A percentile compares a stretch with the other conserved stretches of the same genome.
Conservation (phyloP, 163 green algal species). For the Chlamydomonas reinhardtii region DNA sequence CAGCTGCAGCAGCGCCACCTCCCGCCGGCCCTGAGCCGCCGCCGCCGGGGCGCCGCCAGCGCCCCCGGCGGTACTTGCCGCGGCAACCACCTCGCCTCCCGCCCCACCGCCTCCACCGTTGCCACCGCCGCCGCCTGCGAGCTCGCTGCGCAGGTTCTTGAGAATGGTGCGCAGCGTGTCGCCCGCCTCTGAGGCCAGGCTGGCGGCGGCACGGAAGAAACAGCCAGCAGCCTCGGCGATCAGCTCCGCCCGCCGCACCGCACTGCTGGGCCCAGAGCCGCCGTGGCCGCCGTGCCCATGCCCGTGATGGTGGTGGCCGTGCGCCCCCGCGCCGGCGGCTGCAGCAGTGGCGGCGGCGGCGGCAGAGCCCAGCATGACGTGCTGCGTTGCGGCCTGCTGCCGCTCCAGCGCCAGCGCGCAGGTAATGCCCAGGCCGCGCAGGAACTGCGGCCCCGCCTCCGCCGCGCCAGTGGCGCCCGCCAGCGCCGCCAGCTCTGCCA, state of each 20-base stretch:
- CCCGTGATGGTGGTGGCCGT: too few relatives aligned
- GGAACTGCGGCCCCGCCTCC: constrained; percentile 52
- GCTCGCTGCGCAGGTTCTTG: constrained; percentile 28
- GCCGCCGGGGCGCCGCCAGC: not conserved
- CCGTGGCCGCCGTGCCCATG: not conserved
- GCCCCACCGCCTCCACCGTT: too few relatives aligned
- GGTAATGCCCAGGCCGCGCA: constrained; percentile 59
- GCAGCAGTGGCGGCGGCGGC: not conserved
- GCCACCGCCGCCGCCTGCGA: not conserved
- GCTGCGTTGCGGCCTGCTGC: not conserved
- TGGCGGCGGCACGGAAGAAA: constrained; percentile 65
- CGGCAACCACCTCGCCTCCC: not conserved
- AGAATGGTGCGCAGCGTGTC: constrained; percentile 54
- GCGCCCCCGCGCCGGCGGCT: too few relatives aligned
- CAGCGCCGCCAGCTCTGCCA: constrained; percentile 51
- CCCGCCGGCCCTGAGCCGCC: not conserved
- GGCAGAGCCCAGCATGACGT: not conserved
- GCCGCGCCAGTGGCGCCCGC: constrained; percentile 18
- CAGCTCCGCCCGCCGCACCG: constrained; percentile 19
- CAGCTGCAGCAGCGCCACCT: constrained; percentile 53
- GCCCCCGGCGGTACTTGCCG: not conserved
- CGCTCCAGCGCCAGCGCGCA: constrained; percentile 31
- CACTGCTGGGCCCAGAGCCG: not conserved
- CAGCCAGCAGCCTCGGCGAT: constrained; percentile 58
- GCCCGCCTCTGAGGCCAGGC: constrained; percentile 50